These are phyloP conservation scores for Podospora pseudoanserina DNA, from an alignment of 495 filamentous ascomycete genomes.

Conservation along the genomic window DNA sequence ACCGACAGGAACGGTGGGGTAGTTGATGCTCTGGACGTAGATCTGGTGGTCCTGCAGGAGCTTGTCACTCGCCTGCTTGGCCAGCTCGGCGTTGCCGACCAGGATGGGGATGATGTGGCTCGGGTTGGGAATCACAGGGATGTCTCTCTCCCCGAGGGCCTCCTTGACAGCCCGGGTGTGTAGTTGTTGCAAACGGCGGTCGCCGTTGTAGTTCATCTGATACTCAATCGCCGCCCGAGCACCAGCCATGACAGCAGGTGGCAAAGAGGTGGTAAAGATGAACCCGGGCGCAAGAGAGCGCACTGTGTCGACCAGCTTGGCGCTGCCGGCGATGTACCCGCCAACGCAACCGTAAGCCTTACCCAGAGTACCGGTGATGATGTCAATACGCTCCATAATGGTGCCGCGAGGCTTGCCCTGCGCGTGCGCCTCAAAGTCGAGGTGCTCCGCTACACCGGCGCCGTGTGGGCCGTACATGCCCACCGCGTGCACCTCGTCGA, in stretches of 20 bases:
- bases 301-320: slow-evolving; percentile 88
- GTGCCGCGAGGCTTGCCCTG: slow-evolving; percentile 71
- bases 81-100: slow-evolving; percentile 91
- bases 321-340: slow-evolving; percentile 90
- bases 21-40: slow-evolving; percentile 98
- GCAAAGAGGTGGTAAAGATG: slow-evolving; percentile 97
- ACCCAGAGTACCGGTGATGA: slow-evolving; percentile 94
- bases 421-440: slow-evolving; percentile 81
- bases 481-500: slow-evolving; percentile 97
- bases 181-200: slow-evolving; percentile 86
- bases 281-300: slow-evolving; percentile 95
- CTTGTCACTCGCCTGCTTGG: slow-evolving; percentile 83
- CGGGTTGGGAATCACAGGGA: slow-evolving; percentile 98
- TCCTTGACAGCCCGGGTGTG: slow-evolving; percentile 92
- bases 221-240: slow-evolving; percentile 90
- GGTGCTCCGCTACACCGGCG: slow-evolving; percentile 93
- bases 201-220: slow-evolving; percentile 73
- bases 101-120: slow-evolving; percentile 93
- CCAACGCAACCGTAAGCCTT: slow-evolving; percentile 98
- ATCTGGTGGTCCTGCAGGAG: slow-evolving; percentile 83
- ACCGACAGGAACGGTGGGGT: slow-evolving; percentile 93
- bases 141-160: slow-evolving; percentile 67
- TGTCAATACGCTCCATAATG: slow-evolving; percentile 92
- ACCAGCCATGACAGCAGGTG: slow-evolving; percentile 94
- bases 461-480: slow-evolving; percentile 98